phyloP scores from a whole-genome alignment of 2,329 filamentous ascomycete species.

The Thielaviopsis populi region DNA sequence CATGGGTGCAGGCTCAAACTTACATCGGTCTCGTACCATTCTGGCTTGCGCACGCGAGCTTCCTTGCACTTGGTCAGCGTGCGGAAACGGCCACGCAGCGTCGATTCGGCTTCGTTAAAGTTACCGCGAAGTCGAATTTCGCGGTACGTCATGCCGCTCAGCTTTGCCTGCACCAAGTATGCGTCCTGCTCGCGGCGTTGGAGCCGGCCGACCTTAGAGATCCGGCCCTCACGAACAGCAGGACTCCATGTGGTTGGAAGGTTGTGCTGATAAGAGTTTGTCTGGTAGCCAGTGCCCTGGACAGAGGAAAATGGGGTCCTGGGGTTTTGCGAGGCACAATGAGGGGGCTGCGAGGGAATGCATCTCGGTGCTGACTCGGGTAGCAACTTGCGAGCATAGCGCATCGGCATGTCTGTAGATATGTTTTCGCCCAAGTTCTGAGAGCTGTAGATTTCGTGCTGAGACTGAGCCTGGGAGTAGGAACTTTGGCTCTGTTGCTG shows the following conservation, averaged over 20 bases:
- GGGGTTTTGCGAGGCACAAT: neutral
- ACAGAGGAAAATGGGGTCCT: neutral
- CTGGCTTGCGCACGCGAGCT: conserved; percentile 48
- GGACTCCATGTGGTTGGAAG: neutral
- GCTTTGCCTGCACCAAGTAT: conserved; percentile 39
- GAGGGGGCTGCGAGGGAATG: neutral
- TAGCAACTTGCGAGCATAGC: neutral
- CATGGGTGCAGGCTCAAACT: conserved; percentile 25
- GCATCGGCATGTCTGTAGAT: neutral
- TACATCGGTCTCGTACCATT: conserved; percentile 50
- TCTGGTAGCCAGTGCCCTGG: neutral
- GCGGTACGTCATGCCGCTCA: conserved; percentile 45
- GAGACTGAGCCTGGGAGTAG: neutral
- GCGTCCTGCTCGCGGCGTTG: conserved; percentile 26
- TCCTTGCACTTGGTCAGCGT: conserved; percentile 48
- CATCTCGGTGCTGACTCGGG: neutral
- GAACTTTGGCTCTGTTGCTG: neutral
- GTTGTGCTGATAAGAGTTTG: neutral
- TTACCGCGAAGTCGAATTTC: conserved; percentile 42
- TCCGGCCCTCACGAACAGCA: conserved; percentile 6
- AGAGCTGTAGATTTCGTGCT: neutral
- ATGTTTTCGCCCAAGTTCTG: neutral
- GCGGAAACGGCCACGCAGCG: conserved; percentile 52
- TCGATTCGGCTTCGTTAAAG: conserved; percentile 54
- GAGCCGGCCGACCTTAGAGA: conserved; percentile 6